A percentile compares a stretch with the other conserved stretches of the same genome.
Conservation (phyloP, 805 yeast species). For the Peterozyma toletana region DNA sequence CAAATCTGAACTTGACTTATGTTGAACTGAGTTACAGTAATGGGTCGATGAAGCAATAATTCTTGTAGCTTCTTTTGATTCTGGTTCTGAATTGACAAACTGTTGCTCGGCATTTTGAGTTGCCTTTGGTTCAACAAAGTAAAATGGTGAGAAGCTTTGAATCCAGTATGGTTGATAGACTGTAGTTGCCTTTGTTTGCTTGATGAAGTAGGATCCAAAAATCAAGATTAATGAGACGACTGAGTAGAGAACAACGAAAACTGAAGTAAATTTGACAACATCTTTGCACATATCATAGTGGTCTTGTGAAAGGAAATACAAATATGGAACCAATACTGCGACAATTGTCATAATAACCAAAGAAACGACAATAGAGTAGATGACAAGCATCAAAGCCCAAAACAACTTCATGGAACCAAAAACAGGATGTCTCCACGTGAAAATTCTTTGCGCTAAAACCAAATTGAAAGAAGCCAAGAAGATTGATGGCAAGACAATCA, state of each 20-base stretch:
- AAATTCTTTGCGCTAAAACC: conserved; percentile 63
- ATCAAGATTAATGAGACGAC: conserved; percentile 35
- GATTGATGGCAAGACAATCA: conserved; percentile 52
- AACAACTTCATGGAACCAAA: conserved; percentile 48
- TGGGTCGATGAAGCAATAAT: conserved; percentile 53
- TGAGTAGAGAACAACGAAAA: conserved; percentile 43
- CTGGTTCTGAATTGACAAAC: conserved; percentile 39
- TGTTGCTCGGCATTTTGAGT: conserved; percentile 38
- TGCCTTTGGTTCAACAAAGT: conserved; percentile 52
- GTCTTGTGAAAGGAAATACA: conserved; percentile 40
- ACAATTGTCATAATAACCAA: conserved; percentile 64
- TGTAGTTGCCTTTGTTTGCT: conserved; percentile 46
- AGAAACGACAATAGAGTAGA: conserved; percentile 48
- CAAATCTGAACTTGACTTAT: conserved; percentile 28
- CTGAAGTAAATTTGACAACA: conserved; percentile 44
- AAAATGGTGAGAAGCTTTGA: conserved; percentile 49
- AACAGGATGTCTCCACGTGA: conserved; percentile 74
- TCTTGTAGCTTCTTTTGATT: conserved; percentile 43
- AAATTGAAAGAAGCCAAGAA: conserved; percentile 51
- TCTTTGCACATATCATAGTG: conserved; percentile 44
- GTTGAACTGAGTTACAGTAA: conserved; percentile 11
- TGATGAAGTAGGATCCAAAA: conserved; percentile 38
- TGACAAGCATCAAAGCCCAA: conserved; percentile 38
- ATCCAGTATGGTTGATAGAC: conserved; percentile 77
- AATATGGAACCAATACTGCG: conserved; percentile 54